Conservation (phyloP, 495 filamentous ascomycete genomes). For the Penicilliopsis zonata region DNA sequence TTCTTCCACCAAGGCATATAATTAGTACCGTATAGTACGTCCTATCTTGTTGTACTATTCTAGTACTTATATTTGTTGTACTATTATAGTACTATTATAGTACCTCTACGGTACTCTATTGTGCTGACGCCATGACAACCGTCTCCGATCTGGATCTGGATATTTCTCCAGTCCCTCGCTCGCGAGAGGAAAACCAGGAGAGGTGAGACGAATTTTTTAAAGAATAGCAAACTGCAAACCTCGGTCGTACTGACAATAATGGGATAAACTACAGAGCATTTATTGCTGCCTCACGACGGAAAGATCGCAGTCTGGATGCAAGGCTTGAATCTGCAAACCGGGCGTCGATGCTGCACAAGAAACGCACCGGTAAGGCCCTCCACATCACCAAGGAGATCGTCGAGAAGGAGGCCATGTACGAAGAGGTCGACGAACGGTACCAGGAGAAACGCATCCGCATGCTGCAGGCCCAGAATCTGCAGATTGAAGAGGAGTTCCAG, state of each 20-base stretch:
- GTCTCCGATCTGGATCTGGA: conserved; percentile 23
- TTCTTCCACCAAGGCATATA: no score
- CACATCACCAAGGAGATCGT: conserved; percentile 83
- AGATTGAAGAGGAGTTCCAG: conserved; percentile 30
- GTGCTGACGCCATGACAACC: conserved; percentile 7
- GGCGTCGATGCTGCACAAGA: conserved; percentile 84
- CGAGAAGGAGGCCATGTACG: conserved; percentile 91
- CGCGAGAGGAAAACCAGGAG: conserved; percentile 80
- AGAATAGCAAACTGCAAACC: conserved; percentile 3
- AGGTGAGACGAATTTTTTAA: conserved; percentile 33
- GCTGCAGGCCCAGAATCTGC: conserved; percentile 30
- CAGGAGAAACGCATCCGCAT: conserved; percentile 32
- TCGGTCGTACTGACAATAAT: conserved; percentile 2
- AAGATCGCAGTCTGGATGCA: conserved; percentile 82
- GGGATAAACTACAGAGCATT: conserved; percentile 51
- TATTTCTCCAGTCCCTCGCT: conserved; percentile 25
- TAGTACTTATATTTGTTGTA: no score
- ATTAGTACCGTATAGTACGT: no score
- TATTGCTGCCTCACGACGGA: conserved; percentile 85
- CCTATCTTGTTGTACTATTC: no score
- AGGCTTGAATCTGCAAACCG: conserved; percentile 77
- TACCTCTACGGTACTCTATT: no score
- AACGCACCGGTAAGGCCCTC: conserved; percentile 73
- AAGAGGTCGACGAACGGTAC: conserved; percentile 74
- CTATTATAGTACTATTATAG: no score